Evolutionary conservation across 345 rosid species (phyloP).

Genomic region (Lumnitzera racemosa): DNA sequence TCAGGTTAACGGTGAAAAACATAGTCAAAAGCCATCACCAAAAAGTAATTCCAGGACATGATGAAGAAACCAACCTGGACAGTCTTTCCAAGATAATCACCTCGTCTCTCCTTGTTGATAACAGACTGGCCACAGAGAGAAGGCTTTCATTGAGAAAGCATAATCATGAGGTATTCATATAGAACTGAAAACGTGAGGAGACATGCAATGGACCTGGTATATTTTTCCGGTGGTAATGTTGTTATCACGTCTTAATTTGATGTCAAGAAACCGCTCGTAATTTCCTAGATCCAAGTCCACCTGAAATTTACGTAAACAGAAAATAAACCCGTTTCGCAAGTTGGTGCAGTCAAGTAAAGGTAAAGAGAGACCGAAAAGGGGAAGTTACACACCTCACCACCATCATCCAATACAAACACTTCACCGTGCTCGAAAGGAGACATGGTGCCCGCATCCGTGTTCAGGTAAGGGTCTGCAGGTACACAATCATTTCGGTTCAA

Average conservation of each 20-base stretch:
- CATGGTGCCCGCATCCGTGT: constrained; percentile 98
- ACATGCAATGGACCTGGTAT: constrained; percentile 47
- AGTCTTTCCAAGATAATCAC: constrained; percentile 94
- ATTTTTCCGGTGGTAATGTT: constrained; percentile 93
- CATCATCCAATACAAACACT: constrained; percentile 93
- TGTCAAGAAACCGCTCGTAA: constrained; percentile 87
- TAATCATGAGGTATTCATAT: too few species aligned
- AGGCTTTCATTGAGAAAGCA: background rate
- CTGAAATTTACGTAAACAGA: constrained; percentile 15
- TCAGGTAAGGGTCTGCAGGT: constrained; percentile 79
- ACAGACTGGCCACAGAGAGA: constrained; percentile 46
- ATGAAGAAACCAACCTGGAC: constrained; percentile 57
- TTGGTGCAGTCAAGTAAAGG: too few species aligned
- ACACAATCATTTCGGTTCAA: too few species aligned
- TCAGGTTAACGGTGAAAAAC: too few species aligned
- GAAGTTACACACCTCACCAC: constrained; percentile 67
- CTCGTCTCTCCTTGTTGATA: constrained; percentile 84
- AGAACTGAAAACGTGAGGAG: too few species aligned
- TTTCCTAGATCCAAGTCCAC: constrained; percentile 99
- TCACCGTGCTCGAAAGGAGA: constrained; percentile 99
- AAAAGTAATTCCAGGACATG: background rate
- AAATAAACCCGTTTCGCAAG: too few species aligned
- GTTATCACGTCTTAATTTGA: constrained; percentile 78
- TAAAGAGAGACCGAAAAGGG: background rate
- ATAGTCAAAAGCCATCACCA: too few species aligned